Base-by-base conservation (phyloP, 768 basidiomycete genomes). In the Russula abietina region DNA sequence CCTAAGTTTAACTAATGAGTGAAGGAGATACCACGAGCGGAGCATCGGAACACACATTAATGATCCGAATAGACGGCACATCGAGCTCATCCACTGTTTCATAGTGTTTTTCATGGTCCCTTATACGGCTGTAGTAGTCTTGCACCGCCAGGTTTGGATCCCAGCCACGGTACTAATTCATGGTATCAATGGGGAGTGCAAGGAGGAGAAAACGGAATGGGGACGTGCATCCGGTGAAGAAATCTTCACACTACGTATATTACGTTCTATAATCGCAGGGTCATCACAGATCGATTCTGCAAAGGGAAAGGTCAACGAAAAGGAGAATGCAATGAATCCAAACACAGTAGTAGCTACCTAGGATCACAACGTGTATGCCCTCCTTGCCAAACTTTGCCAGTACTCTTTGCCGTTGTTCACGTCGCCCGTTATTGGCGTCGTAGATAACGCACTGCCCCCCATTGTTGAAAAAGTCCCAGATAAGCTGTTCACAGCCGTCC, bases 361-460 rank as follows among this genome's bases (percentile, higher is more conserved):
- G 81, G 75, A 98, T 80, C 69, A 98, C 83, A 64, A 99, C 92
- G 79, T 98, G 96, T 56, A 98, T 88, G 1, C 91, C 93, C 24
- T 75, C 81, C 70, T 83, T 82, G 72, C 91, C 88, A 70, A 96
- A 98, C 75, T 85, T 94, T 75, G 94, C 86, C 0, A 87, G 86
- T 54, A 97, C 73, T 24, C 78, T 77, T 65, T 88, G 84, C 59
- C 97, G 78, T 33, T 80, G 81, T 52, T 79, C 81, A 24, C 80
- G 78, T 8, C 84, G 85, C 1, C 93, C 93, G 69, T 98, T 98
- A 71, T 99, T 99, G 32, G 97, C 97, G 72, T 99, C 97, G 76
- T 98, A 98, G 66, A 99, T 95, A 41, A 96, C 93, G 28, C 98
- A 95, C 73, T 99, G 97, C 0, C 96, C 97, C 6, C 92, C 89